Conservation (phyloP, 2,329 filamentous ascomycete species). For the Phyllosticta ampelicida region DNA sequence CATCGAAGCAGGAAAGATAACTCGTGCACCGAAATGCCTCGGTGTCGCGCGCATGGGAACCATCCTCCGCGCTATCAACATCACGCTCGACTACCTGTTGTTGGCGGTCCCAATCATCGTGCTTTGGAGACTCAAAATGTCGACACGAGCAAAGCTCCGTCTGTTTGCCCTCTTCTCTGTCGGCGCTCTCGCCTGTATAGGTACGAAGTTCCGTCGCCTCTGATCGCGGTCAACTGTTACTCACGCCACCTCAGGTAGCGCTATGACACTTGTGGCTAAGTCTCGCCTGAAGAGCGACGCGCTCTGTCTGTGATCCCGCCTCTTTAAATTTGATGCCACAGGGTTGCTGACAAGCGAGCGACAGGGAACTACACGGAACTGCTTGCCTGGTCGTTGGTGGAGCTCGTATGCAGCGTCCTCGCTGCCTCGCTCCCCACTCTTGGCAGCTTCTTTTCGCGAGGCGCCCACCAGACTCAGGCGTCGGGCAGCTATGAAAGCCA, state of each 20-base stretch:
- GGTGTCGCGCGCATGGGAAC: conserved; percentile 13
- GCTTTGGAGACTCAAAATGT: conserved; percentile 25
- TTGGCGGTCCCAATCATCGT: conserved; percentile 27
- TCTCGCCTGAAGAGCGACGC: conserved; percentile 1
- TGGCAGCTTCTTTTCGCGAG: background rate
- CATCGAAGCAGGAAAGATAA: conserved; percentile 16
- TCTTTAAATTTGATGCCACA: conserved; percentile 2
- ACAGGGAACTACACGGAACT: conserved; percentile 20
- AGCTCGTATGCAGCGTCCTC: conserved; percentile 23
- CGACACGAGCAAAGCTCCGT: conserved; percentile 19
- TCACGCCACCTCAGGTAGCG: background rate
- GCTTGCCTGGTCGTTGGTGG: conserved; percentile 12
- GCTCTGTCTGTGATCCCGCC: conserved; percentile 16
- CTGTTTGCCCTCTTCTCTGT: conserved; percentile 25
- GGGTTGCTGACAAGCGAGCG: background rate
- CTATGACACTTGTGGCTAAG: conserved; percentile 14
- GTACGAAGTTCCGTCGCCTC: background rate
- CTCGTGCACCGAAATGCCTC: conserved; percentile 15
- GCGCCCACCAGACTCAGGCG: background rate
- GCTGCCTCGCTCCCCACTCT: conserved; percentile 27
- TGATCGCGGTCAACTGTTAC: no score
- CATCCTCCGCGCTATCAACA: conserved; percentile 23
- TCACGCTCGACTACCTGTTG: conserved; percentile 25
- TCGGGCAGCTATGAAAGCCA: background rate
- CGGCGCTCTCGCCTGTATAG: conserved; percentile 23